Percentiles rank a stretch among this genome's conserved stretches.
Conservation (phyloP, 1,284 basidiomycete species). For the Ceratorhiza oryzae-sativae region DNA sequence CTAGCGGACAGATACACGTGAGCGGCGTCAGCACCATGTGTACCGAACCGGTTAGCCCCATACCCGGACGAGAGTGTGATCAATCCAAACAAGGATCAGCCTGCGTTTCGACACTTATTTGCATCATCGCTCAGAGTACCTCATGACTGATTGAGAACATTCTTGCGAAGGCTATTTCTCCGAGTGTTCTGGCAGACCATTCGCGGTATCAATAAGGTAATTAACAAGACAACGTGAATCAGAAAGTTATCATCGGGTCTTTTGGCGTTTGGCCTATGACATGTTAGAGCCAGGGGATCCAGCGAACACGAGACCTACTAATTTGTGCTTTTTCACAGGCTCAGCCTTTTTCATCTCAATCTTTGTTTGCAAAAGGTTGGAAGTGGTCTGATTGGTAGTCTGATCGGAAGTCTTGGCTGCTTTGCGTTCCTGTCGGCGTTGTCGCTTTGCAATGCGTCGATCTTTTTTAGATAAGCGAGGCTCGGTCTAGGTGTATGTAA, state of each 20-base stretch:
- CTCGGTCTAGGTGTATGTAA: slow-evolving; percentile 1
- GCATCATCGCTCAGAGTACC: slow-evolving; percentile 5
- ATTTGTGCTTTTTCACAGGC: slow-evolving; percentile 27
- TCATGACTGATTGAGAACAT: slow-evolving; percentile 25
- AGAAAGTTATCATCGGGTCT: background rate
- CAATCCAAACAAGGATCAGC: background rate
- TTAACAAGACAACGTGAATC: slow-evolving; percentile 27
- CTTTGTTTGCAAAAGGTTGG: slow-evolving; percentile 19
- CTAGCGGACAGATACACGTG: slow-evolving; percentile 17
- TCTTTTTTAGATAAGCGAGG: slow-evolving; percentile 15
- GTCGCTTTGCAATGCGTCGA: slow-evolving; percentile 23
- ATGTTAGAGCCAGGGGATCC: background rate
- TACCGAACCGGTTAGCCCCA: slow-evolving; percentile 16
- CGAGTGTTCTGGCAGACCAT: slow-evolving; percentile 28
- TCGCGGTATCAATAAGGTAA: slow-evolving; percentile 23
- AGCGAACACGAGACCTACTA: background rate
- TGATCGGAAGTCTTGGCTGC: slow-evolving; percentile 6
- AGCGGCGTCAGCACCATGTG: slow-evolving; percentile 32
- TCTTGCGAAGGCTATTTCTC: slow-evolving; percentile 31
- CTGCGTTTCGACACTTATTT: background rate
- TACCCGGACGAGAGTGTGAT: slow-evolving; percentile 20
- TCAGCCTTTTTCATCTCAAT: slow-evolving; percentile 4
- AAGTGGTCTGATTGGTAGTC: too few species aligned
- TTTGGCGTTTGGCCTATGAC: background rate
- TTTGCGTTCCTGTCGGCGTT: slow-evolving; percentile 30